Percentiles rank a stretch among this genome's conserved stretches.
Evolutionary conservation across 352 stramenopile species (phyloP).

Genomic region (Phytophthora kernoviae): DNA sequence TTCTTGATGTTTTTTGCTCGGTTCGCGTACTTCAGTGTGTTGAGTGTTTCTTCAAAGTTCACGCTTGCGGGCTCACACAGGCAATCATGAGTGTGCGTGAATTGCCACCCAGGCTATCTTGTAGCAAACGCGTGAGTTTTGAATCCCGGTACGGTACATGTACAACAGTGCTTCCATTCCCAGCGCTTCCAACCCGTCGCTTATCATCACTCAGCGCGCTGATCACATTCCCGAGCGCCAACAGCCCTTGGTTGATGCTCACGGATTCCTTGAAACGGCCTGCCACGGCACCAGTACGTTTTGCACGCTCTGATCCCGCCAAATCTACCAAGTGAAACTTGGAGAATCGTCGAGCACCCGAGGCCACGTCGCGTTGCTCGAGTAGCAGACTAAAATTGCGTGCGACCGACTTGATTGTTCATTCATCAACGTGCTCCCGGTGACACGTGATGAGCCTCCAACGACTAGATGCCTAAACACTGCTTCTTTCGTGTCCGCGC

Average conservation of each 20-base stretch:
- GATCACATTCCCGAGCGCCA: slow-evolving; percentile 96
- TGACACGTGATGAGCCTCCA: slow-evolving; percentile 77
- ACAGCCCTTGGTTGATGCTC: slow-evolving; percentile 95
- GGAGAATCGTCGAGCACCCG: slow-evolving; percentile 58
- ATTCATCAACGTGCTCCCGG: slow-evolving; percentile 92
- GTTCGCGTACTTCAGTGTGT: slow-evolving; percentile 98
- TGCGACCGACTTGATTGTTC: slow-evolving; percentile 90
- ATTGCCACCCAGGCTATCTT: slow-evolving; percentile 90
- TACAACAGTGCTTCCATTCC: slow-evolving; percentile 30
- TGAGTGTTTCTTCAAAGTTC: slow-evolving; percentile 96
- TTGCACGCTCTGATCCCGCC: slow-evolving; percentile 93
- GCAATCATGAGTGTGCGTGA: slow-evolving; percentile 93
- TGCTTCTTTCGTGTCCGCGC: slow-evolving; percentile 73
- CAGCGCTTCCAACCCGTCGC: slow-evolving; percentile 48
- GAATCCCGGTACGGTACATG: slow-evolving; percentile 93
- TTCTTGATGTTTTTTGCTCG: slow-evolving; percentile 99
- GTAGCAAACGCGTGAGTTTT: slow-evolving; percentile 89
- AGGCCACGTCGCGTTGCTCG: slow-evolving; percentile 60
- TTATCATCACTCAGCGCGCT: slow-evolving; percentile 92
- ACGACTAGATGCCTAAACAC: slow-evolving; percentile 86
- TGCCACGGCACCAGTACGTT: slow-evolving; percentile 90
- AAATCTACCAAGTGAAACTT: slow-evolving; percentile 97
- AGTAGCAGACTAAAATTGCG: slow-evolving; percentile 91
- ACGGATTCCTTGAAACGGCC: slow-evolving; percentile 93
- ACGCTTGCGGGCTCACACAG: slow-evolving; percentile 75